Percentiles rank a stretch among this genome's conserved stretches.
phyloP scores from a whole-genome alignment of 2,329 filamentous ascomycete genomes.

The Metarhizium robertsii region DNA sequence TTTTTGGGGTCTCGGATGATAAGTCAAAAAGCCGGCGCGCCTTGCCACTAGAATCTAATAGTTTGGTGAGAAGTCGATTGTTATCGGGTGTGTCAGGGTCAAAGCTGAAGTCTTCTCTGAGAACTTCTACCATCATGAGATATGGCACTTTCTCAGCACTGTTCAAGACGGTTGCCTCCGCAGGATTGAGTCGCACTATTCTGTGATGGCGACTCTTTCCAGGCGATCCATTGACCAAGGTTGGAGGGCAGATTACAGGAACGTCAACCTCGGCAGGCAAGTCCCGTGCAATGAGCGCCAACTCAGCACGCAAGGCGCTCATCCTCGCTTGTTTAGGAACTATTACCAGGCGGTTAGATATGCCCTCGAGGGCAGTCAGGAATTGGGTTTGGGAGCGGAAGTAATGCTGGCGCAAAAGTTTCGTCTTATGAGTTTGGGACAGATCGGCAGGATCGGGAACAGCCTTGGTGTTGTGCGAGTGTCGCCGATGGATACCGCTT shows the following conservation, averaged over 20 bases:
- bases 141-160: conserved; percentile 83
- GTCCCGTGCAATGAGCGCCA: conserved; percentile 73
- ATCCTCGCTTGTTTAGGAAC: conserved; percentile 75
- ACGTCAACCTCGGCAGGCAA: conserved; percentile 78
- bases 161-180: conserved; percentile 76
- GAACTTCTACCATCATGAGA: conserved; percentile 73
- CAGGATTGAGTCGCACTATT: conserved; percentile 74
- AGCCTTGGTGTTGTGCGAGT: conserved; percentile 52
- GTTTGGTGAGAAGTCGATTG: conserved; percentile 48
- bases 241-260: conserved; percentile 70
- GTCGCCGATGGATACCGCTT: conserved; percentile 39
- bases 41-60: conserved; percentile 48
- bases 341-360: conserved; percentile 73
- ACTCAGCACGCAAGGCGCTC: conserved; percentile 70
- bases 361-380: conserved; percentile 69
- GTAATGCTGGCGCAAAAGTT: conserved; percentile 69
- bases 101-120: conserved; percentile 76
- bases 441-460: conserved; percentile 52
- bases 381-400: conserved; percentile 77
- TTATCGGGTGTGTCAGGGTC: conserved; percentile 68
- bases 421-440: conserved; percentile 57
- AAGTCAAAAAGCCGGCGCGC: conserved; percentile 58
- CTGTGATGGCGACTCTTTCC: conserved; percentile 71
- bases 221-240: conserved; percentile 62
- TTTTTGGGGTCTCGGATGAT: conserved; percentile 53